phyloP scores from a whole-genome alignment of 805 yeast genomes.

The Kodamaea kakaduensis region DNA sequence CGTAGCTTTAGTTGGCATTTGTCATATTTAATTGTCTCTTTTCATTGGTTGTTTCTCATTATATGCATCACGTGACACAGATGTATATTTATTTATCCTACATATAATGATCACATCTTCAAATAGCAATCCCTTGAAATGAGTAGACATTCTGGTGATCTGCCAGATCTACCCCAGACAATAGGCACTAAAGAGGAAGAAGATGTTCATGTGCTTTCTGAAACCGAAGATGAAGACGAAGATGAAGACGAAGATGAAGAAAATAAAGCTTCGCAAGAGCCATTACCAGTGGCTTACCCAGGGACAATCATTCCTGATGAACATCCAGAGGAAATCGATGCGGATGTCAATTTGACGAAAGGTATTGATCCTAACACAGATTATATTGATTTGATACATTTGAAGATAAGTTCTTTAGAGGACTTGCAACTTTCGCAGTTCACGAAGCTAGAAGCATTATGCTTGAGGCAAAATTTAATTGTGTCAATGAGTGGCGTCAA shows the following conservation, averaged over 20 bases:
- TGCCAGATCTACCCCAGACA: slow-evolving; percentile 10
- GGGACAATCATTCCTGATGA: slow-evolving; percentile 44
- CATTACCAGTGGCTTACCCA: slow-evolving; percentile 40
- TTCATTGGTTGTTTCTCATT: slow-evolving; percentile 2
- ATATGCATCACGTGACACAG: slow-evolving; percentile 5
- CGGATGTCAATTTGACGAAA: slow-evolving; percentile 63
- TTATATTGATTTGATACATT: slow-evolving; percentile 62
- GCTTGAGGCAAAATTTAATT: slow-evolving; percentile 80
- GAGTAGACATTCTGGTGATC: not conserved
- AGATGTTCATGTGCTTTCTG: slow-evolving; percentile 12
- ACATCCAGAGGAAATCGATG: slow-evolving; percentile 52
- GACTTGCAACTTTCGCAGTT: slow-evolving; percentile 60
- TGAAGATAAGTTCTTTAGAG: slow-evolving; percentile 61
- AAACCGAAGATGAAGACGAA: slow-evolving; percentile 22
- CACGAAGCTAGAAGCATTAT: slow-evolving; percentile 51
- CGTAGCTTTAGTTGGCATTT: not conserved
- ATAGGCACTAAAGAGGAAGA: slow-evolving; percentile 10
- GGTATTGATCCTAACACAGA: slow-evolving; percentile 56
- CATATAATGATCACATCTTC: not conserved
- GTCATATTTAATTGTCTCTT: not conserved
- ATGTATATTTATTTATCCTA: too few species aligned
- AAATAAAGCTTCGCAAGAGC: slow-evolving; percentile 24
- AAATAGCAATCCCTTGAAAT: not conserved
- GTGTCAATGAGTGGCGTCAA: slow-evolving; percentile 52
- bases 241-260: slow-evolving; percentile 20